Percentiles rank a stretch among this genome's conserved stretches.
These are phyloP conservation scores for Calonectria hawksworthii DNA, from an alignment of 2,329 filamentous ascomycete genomes.

Conservation along the genomic window DNA sequence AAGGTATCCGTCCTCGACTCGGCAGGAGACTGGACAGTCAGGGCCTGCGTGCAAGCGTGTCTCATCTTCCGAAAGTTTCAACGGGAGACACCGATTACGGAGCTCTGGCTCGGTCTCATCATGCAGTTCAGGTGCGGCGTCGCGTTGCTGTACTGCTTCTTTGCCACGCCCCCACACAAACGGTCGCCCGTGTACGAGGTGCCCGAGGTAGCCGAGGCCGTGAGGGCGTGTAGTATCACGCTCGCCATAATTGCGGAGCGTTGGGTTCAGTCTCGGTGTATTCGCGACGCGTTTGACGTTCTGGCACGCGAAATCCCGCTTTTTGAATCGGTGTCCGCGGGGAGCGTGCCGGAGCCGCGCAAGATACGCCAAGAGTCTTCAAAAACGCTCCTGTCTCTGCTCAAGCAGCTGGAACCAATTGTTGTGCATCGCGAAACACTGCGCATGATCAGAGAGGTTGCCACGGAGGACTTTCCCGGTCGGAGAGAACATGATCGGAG, in stretches of 20 bases:
- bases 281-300: neutral
- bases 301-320: neutral
- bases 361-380: neutral
- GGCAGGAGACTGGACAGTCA: neutral
- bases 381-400: neutral
- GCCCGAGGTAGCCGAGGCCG: neutral
- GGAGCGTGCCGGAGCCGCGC: neutral
- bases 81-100: neutral
- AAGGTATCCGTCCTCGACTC: neutral
- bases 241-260: neutral
- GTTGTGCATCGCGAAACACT: neutral
- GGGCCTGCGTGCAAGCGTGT: neutral
- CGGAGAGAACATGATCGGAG: neutral
- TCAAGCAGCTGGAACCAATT: neutral
- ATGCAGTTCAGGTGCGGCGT: slow-evolving; percentile 1
- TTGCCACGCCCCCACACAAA: neutral
- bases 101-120: neutral
- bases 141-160: neutral
- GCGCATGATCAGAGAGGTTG: neutral
- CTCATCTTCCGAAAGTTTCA: slow-evolving; percentile 6
- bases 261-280: neutral
- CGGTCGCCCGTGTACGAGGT: neutral
- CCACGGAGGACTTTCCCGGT: neutral
- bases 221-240: neutral
- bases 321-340: neutral